Percentiles rank a stretch among this genome's conserved stretches.
These are phyloP conservation scores for Sonneratia alba DNA, from an alignment of 345 rosid species.

Conservation along the genomic window DNA sequence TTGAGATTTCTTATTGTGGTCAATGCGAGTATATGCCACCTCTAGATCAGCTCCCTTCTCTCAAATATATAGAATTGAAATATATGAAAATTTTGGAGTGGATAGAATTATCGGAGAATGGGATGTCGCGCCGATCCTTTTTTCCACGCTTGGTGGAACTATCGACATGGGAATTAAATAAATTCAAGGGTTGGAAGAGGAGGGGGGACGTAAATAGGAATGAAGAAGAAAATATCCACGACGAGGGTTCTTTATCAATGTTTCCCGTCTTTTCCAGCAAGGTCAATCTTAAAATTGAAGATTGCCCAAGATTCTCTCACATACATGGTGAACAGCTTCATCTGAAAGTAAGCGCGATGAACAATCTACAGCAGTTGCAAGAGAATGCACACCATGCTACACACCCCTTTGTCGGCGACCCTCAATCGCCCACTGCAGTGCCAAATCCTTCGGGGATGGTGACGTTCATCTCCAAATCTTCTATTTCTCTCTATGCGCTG, in stretches of 20 bases:
- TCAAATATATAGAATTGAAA: no score
- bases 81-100: no score
- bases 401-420: no score
- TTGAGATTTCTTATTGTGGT: no score
- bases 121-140: not conserved
- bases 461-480: not conserved
- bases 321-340: not conserved
- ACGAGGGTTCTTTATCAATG: not conserved
- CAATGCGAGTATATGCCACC: no score
- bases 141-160: not conserved
- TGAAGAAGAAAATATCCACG: not conserved
- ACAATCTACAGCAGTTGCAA: not conserved
- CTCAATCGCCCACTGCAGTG: not conserved
- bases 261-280: not conserved
- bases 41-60: no score
- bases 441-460: not conserved
- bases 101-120: not conserved
- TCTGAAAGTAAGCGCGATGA: not conserved
- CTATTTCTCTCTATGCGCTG: not conserved
- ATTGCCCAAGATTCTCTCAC: not conserved
- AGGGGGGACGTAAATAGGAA: not conserved
- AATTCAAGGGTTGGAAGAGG: not conserved
- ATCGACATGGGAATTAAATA: not conserved
- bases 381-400: no score
- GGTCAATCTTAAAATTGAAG: not conserved